phyloP scores from a whole-genome alignment of 805 yeast genomes.

The Schwanniomyces vanrijiae region DNA sequence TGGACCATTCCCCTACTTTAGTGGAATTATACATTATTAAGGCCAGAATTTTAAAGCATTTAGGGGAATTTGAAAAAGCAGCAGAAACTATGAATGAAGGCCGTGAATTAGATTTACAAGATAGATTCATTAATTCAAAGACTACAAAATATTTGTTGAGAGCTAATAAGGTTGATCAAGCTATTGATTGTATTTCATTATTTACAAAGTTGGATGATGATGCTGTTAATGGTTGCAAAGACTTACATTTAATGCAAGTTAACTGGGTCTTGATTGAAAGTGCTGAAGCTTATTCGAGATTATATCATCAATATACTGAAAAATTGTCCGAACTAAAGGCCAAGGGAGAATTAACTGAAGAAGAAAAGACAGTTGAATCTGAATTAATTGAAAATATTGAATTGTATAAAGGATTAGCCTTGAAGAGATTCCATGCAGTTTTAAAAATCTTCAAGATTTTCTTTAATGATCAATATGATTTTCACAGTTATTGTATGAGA shows the following conservation, averaged over 20 bases:
- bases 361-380: constrained; percentile 17
- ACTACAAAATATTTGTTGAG: constrained; percentile 81
- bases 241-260: constrained; percentile 87
- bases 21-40: constrained; percentile 80
- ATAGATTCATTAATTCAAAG: constrained; percentile 86
- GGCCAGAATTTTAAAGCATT: constrained; percentile 76
- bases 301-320: constrained; percentile 35
- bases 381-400: constrained; percentile 44
- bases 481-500: constrained; percentile 89
- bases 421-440: constrained; percentile 74
- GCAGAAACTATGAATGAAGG: constrained; percentile 67
- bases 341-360: constrained; percentile 18
- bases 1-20: constrained; percentile 75
- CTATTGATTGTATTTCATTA: constrained; percentile 68
- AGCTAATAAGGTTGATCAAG: constrained; percentile 71
- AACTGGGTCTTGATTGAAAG: constrained; percentile 83
- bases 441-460: constrained; percentile 68
- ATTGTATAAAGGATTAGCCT: constrained; percentile 64
- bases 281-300: constrained; percentile 77
- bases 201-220: constrained; percentile 81
- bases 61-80: constrained; percentile 63
- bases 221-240: constrained; percentile 81
- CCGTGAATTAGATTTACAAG: constrained; percentile 78
- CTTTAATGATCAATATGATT: constrained; percentile 85
- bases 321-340: constrained; percentile 14